Conservation (phyloP, 805 yeast genomes). For the Kodamaea hsintzibuensis region DNA sequence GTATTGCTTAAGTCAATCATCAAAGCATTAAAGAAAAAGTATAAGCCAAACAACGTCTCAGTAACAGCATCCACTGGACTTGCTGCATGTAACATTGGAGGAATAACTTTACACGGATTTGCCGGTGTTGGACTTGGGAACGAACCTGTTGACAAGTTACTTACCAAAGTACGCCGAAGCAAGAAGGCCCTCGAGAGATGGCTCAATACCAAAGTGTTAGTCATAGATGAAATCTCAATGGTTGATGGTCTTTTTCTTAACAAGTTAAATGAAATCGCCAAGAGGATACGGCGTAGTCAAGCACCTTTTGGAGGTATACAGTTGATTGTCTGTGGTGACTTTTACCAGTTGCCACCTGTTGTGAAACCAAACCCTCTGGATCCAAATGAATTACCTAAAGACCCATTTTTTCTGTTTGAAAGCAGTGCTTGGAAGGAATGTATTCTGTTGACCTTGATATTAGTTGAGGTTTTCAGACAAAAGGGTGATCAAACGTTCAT, state of each 20-base stretch:
- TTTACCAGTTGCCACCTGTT: constrained; percentile 81
- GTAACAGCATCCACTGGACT: constrained; percentile 85
- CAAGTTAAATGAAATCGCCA: constrained; percentile 62
- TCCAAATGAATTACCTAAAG: constrained; percentile 22
- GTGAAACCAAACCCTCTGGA: constrained; percentile 32
- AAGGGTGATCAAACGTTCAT: constrained; percentile 70
- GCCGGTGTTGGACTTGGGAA: constrained; percentile 77
- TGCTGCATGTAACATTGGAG: constrained; percentile 82
- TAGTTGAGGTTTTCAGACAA: constrained; percentile 73
- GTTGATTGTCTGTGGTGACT: constrained; percentile 75
- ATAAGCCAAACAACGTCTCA: constrained; percentile 56
- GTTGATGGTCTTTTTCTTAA: constrained; percentile 68
- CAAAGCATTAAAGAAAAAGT: constrained; percentile 46
- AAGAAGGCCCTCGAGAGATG: constrained; percentile 54
- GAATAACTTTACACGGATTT: constrained; percentile 73
- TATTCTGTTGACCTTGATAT: constrained; percentile 56
- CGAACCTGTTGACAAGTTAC: constrained; percentile 47
- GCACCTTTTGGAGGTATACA: constrained; percentile 83
- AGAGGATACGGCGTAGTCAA: constrained; percentile 43
- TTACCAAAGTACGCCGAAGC: constrained; percentile 54
- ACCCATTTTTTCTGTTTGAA: constrained; percentile 62
- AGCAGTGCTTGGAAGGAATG: constrained; percentile 60
- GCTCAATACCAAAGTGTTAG: constrained; percentile 56
- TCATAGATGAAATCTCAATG: constrained; percentile 82
- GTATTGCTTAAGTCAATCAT: constrained; percentile 71